Evolutionary conservation across 495 filamentous ascomycete species (phyloP), one percentile per base, ranked within the genome.

Genomic region (Trichoderma reesei): DNA sequence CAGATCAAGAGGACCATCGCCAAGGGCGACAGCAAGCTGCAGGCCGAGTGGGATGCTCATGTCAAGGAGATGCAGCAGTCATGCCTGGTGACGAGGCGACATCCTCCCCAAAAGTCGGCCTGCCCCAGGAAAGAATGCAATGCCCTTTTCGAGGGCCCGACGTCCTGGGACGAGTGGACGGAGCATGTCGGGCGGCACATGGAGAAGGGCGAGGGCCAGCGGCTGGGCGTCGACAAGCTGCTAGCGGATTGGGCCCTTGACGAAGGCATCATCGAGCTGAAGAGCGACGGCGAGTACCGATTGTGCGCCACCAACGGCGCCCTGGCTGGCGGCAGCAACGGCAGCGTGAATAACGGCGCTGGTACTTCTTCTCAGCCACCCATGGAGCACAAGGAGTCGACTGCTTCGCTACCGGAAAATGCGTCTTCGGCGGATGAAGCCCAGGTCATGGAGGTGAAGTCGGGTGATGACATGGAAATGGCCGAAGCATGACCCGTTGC

Each of bases 171-270:
- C 60, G 82, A 87, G 56, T 87, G 92, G 71, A 90, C 95, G 68
- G 93, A 98, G 72, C 93, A 98, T 73, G 90, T 98, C 3, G 93
- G 92, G 0, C 81, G 88, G 38, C 94, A 96, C 72, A 88, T 92
- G 78, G 91, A 96, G 72, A 81, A 83, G 67, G 76, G 78, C 10
- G 84, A 85, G 67, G 82, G 80, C 39, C 66, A 68, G 38, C 68
- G 76, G 13, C 70, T 85, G 62, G 79, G 75, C 0, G 78, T 83
- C 34, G 84, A 87, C 67, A 67, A 70, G 6, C 67, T 78, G 14
- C 68, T 87, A 46, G 78, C 82, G 3, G 72, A 78, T 56, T 87
- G 84, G 83, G 82, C 84, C 5, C 67, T 85, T 7, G 77, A 81
- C 0, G 77, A 82, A 64, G 75, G 75, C n/a, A 85, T 87, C 60